Base-by-base conservation (phyloP, 495 filamentous ascomycete genomes). In the Polyplosphaeria fusca region DNA sequence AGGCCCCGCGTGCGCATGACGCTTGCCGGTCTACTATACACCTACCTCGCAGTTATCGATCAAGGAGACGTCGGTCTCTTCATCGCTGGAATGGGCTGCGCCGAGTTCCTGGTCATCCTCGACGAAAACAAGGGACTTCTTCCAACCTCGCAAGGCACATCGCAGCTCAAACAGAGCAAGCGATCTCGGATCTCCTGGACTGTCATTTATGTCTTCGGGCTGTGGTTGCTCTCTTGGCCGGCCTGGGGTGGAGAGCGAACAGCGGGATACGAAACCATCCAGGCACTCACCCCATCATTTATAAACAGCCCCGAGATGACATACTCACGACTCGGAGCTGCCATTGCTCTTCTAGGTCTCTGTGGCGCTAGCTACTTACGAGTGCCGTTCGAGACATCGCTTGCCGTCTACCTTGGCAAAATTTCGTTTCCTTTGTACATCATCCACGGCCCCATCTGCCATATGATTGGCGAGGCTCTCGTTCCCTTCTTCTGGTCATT, bases 381-480 rank as follows among this genome's bases (percentile, higher is more conserved):
- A 24, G 16, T 11, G 11, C 63, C 63, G 1, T 66, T 66, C 49
- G 23, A 32, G 16, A 44, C 37, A 0, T 28, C 35, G 2, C 23
- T 63, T 26, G 42, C 53, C 16, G 74, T 77, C 58, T 80, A 81
- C 61, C 63, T 80, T 7, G 78, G 77, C 40, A 70, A 67, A 48
- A 77, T 79, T 41, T 76, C 73, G 47, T 81, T 77, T 55, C 71
- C 75, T 26, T 57, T 81, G 9, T 81, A 81, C 54, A 68, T 81
- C 18, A 70, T 79, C 66, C 78, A 81, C 60, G 78, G 78, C 0
- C 78, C 78, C 13, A 70, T 78, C 0, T 53, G 71, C 48, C 76
- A 80, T 47, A 72, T 71, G 3, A 19, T 74, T 2, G 76, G 76
- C 3, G 77, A 73, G 50, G 50, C 64, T 3, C 58, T 76, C 4